Evolutionary conservation across 2,329 filamentous ascomycete species (phyloP).

Genomic region (Westerdykella sp.): DNA sequence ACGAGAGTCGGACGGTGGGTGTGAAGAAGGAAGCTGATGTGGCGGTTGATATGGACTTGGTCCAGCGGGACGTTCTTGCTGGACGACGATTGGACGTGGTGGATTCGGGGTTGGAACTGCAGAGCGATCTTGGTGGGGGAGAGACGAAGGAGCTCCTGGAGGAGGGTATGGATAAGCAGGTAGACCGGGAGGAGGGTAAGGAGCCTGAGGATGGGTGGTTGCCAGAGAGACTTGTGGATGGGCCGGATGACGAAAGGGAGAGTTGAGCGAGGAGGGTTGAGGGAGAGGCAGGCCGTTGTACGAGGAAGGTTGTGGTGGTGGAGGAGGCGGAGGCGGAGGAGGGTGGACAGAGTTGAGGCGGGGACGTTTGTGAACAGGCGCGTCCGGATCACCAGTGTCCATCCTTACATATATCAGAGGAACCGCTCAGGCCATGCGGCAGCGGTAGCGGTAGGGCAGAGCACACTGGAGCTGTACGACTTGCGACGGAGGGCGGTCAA

Average conservation of each 20-base stretch:
- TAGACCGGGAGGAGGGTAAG: constrained; percentile 12
- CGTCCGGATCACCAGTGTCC: constrained; percentile 34
- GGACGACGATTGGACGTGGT: constrained; percentile 14
- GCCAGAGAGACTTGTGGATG: constrained; percentile 28
- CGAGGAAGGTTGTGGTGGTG: constrained; percentile 8
- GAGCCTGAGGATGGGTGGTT: constrained; percentile 10
- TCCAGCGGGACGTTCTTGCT: constrained; percentile 16
- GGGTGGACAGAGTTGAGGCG: constrained; percentile 36
- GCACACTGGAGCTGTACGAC: constrained; percentile 17
- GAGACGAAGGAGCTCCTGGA: not conserved
- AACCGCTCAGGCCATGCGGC: constrained; percentile 38
- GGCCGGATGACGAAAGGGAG: constrained; percentile 22
- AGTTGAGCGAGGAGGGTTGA: constrained; percentile 24
- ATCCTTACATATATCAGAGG: constrained; percentile 33
- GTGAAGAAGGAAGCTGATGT: constrained; percentile 24
- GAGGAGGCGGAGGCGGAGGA: constrained; percentile 10
- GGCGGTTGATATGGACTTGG: constrained; percentile 18
- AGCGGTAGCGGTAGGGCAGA: constrained; percentile 11
- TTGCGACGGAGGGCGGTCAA: constrained; percentile 16
- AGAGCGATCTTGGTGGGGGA: not conserved
- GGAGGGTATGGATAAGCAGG: constrained; percentile 3
- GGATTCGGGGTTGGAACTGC: constrained; percentile 11
- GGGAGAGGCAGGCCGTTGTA: constrained; percentile 32
- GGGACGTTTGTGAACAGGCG: constrained; percentile 34
- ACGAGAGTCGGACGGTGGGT: constrained; percentile 30